A percentile compares a stretch with the other conserved stretches of the same genome.
Conservation (phyloP, 139 green algal species). For the Volvox reticuliferus region DNA sequence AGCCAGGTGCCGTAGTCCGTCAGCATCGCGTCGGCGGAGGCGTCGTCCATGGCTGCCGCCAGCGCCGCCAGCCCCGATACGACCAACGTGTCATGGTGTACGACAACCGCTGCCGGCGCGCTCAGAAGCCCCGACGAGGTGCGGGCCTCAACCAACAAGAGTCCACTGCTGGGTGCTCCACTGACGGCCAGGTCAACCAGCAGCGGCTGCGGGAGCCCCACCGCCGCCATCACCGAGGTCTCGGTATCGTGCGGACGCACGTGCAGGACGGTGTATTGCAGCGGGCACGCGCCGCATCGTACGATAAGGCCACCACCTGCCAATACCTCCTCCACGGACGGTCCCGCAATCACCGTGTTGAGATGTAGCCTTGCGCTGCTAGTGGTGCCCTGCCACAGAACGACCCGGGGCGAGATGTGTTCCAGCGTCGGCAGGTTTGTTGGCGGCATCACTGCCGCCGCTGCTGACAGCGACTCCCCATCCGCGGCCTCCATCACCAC, state of each 20-base stretch:
- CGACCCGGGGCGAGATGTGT: not conserved
- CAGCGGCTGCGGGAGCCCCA: not conserved
- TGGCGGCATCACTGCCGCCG: not conserved
- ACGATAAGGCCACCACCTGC: not conserved
- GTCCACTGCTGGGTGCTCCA: not conserved
- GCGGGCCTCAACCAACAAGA: constrained; percentile 10
- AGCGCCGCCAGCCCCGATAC: not conserved
- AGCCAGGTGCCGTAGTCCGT: constrained; percentile 22
- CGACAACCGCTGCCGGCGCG: not conserved
- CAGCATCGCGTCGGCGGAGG: constrained; percentile 21
- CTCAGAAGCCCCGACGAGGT: not conserved
- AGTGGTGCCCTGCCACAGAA: not conserved
- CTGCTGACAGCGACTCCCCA: not conserved
- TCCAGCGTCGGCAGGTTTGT: not conserved
- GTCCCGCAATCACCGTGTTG: not conserved
- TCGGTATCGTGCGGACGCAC: not conserved
- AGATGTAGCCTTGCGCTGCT: not conserved
- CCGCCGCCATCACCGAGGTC: not conserved
- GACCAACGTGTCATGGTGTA: not conserved
- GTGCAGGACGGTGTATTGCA: constrained; percentile 2
- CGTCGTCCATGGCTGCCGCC: not conserved
- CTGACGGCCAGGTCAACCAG: constrained; percentile 7
- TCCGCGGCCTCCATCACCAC: not conserved
- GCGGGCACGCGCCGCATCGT: not conserved
- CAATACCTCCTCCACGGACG: constrained; percentile 29